Evolutionary conservation across 331 rosid genomes (phyloP), one percentile per base, ranked within the genome.

Genomic region (Quercus tomentella): DNA sequence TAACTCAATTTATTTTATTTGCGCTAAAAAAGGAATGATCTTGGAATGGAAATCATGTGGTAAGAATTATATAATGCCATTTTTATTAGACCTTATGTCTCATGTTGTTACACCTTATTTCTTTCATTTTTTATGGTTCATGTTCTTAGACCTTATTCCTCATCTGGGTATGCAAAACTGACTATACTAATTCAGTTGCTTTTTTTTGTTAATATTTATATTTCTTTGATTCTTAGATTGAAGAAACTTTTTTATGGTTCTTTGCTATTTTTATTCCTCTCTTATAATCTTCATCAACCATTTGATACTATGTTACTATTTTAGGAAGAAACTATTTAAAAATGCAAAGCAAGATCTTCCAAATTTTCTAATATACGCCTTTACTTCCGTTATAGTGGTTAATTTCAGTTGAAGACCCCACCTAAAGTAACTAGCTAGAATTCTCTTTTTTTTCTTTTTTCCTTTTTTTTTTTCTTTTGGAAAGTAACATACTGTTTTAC

Each of bases 301-400:
- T 49, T 49, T 49, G 55, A 49, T 49, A 49, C 18, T 49, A 49
- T 4, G 5, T 49, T 21, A 4, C 14, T 28, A 14, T 56, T 72
- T 65, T 67, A 30, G 18, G 78, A 16, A 56, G 51, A 68, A 33
- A 49, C 17, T 30, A 14, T 16, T 67, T 26, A 10, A 33, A 52
- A 68, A 68, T 58, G 56, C 23, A 15, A 49, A 14, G 31, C 17
- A 8, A 30, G 70, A 69, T 56, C 62, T 49, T 76, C 56, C n/a
- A 76, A 76, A 61, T 15, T 61, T 52, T 41, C 16, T 58, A 58
- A 21, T 22, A 58, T 7, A 41, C 49, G 73, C 71, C 81, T 88
- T 86, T 60, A 83, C 83, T 83, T 88, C 92, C n/a, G 95, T 91
- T 91, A 88, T 87, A 83, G 91, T 86, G 88, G 95, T 89, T 91